A percentile compares a stretch with the other conserved stretches of the same genome.
phyloP scores from a whole-genome alignment of 2,329 filamentous ascomycete species.

The Calycina herbarum region DNA sequence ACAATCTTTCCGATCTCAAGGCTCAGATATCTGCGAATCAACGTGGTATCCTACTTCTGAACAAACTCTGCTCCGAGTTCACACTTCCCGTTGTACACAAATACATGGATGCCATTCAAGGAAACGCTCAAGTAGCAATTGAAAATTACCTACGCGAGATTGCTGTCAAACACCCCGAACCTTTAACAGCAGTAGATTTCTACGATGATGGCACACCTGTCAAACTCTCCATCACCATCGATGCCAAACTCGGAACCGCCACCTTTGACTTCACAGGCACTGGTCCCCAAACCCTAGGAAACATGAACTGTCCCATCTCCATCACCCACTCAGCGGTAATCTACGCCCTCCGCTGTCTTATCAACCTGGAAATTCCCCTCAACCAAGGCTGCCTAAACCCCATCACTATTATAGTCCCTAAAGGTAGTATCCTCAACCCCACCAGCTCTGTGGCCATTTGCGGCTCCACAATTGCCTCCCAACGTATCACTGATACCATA shows the following conservation, averaged over 20 bases:
- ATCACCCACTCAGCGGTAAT: slow-evolving; percentile 81
- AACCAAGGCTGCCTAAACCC: slow-evolving; percentile 81
- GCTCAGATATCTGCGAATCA: slow-evolving; percentile 83
- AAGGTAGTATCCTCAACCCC: slow-evolving; percentile 73
- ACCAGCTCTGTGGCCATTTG: slow-evolving; percentile 77
- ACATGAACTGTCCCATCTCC: slow-evolving; percentile 76
- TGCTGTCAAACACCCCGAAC: slow-evolving; percentile 61
- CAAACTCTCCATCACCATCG: slow-evolving; percentile 69
- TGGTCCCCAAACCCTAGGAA: slow-evolving; percentile 72
- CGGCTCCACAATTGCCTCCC: slow-evolving; percentile 75
- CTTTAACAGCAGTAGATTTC: slow-evolving; percentile 65
- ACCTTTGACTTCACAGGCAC: slow-evolving; percentile 76
- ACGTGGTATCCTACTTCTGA: slow-evolving; percentile 76
- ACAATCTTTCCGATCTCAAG: slow-evolving; percentile 82
- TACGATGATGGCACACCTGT: slow-evolving; percentile 85
- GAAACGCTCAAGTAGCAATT: slow-evolving; percentile 73
- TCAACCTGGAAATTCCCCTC: slow-evolving; percentile 78
- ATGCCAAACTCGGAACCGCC: slow-evolving; percentile 66
- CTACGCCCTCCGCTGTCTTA: slow-evolving; percentile 76
- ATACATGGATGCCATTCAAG: slow-evolving; percentile 79
- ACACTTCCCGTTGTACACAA: slow-evolving; percentile 58
- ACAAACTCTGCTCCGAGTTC: slow-evolving; percentile 64
- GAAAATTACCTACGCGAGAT: slow-evolving; percentile 68
- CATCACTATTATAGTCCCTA: slow-evolving; percentile 67
- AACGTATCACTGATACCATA: slow-evolving; percentile 79